phyloP scores from a whole-genome alignment of 306 rosid genomes.

The Prunus salicina region DNA sequence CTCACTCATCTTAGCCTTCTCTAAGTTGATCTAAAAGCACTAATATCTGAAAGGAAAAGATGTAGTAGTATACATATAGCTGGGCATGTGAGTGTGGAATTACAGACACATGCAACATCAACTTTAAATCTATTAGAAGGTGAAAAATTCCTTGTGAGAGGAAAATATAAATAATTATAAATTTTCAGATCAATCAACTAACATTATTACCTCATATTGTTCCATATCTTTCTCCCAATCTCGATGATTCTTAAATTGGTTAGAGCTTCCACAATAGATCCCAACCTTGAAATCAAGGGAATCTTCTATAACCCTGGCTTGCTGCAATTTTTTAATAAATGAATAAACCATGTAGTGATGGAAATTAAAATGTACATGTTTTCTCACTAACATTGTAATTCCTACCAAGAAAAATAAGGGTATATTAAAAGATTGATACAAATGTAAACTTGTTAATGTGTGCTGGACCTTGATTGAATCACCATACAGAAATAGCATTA shows the following conservation, averaged over 20 bases:
- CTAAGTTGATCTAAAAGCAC: slow-evolving; percentile 5
- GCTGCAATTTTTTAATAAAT: slow-evolving; percentile 44
- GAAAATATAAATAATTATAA: background rate
- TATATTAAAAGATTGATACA: background rate
- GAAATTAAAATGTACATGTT: slow-evolving; percentile 2
- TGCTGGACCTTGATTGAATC: background rate
- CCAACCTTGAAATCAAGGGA: slow-evolving; percentile 76
- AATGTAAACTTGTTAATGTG: background rate
- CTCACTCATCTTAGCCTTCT: background rate
- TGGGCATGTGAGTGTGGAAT: background rate
- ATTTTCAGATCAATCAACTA: slow-evolving; percentile 16
- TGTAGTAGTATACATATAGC: background rate
- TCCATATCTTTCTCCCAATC: slow-evolving; percentile 72
- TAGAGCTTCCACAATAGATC: slow-evolving; percentile 60
- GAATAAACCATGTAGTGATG: background rate
- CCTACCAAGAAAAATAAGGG: background rate
- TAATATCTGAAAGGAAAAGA: background rate
- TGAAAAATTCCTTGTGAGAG: background rate
- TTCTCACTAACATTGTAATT: background rate
- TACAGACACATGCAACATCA: background rate
- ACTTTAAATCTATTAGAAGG: background rate
- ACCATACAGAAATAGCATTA: background rate
- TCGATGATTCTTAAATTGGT: slow-evolving; percentile 47
- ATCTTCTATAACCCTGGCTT: slow-evolving; percentile 76
- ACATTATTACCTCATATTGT: slow-evolving; percentile 65